Evolutionary conservation across 805 yeast genomes (phyloP).

Genomic region (Candida pseudoglaebosa): DNA sequence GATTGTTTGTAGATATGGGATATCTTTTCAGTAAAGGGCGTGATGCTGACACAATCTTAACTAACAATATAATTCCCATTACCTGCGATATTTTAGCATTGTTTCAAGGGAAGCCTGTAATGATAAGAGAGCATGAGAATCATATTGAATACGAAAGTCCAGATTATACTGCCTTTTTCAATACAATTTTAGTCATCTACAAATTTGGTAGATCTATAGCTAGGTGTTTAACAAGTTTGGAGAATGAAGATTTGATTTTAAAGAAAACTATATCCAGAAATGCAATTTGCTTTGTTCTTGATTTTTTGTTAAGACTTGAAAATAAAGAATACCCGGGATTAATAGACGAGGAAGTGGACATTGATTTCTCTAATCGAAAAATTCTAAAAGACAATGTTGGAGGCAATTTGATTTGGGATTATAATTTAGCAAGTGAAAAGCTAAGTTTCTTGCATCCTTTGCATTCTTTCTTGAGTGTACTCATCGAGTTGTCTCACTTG

Average conservation of each 20-base stretch:
- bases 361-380: conserved; percentile 13
- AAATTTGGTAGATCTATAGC: conserved; percentile 57
- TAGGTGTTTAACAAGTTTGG: conserved; percentile 34
- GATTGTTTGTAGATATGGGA: conserved; percentile 73
- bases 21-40: conserved; percentile 70
- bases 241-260: conserved; percentile 10
- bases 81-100: conserved; percentile 61
- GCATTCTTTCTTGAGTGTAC: conserved; percentile 68
- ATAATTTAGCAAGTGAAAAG: conserved; percentile 31
- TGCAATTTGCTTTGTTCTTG: conserved; percentile 29
- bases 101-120: conserved; percentile 75
- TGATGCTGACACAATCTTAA: conserved; percentile 44
- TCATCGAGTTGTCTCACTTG: conserved; percentile 51
- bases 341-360: conserved; percentile 24
- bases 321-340: conserved; percentile 23
- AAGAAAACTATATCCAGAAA: conserved; percentile 15
- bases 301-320: conserved; percentile 28
- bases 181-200: conserved; percentile 62
- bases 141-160: conserved; percentile 92
- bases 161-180: conserved; percentile 71
- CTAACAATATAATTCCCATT: conserved; percentile 48
- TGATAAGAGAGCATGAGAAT: conserved; percentile 67
- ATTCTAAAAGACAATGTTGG: conserved; percentile 20
- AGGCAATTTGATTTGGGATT: conserved; percentile 19
- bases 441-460: conserved; percentile 79